phyloP scores from a whole-genome alignment of 345 rosid genomes.

The Eucalyptus grandis region DNA sequence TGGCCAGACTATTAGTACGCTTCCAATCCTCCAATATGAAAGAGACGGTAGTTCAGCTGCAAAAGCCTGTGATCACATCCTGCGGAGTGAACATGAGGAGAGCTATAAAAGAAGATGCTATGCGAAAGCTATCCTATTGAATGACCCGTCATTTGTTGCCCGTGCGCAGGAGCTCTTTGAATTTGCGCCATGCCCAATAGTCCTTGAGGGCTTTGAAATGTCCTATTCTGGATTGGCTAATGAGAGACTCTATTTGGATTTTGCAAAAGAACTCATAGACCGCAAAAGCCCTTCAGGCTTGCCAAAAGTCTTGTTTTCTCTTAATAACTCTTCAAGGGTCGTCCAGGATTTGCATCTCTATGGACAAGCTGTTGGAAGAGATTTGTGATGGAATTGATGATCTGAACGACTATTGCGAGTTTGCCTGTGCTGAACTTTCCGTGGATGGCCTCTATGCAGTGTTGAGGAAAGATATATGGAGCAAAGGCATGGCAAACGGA shows the following conservation, averaged over 20 bases:
- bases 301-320: constrained; percentile 7
- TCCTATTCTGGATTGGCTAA: background rate
- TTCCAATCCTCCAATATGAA: background rate
- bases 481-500: constrained; percentile 37
- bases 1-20: background rate
- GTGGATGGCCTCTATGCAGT: constrained; percentile 19
- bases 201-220: background rate
- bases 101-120: constrained; percentile 2
- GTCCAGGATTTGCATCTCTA: constrained; percentile 8
- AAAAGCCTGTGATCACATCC: background rate
- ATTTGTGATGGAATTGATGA: constrained; percentile 31
- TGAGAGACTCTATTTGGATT: constrained; percentile 41
- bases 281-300: constrained; percentile 33
- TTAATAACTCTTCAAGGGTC: background rate
- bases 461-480: constrained; percentile 44
- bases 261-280: constrained; percentile 47
- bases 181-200: constrained; percentile 7
- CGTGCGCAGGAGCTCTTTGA: constrained; percentile 38
- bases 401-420: constrained; percentile 26
- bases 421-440: constrained; percentile 1
- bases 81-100: background rate
- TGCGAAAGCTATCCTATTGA: constrained; percentile 30
- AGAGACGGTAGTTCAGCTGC: background rate
- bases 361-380: constrained; percentile 51
- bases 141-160: constrained; percentile 27